Percentiles rank a stretch among this genome's conserved stretches.
phyloP scores from a whole-genome alignment of 2,329 filamentous ascomycete species.

The Cryphonectria carpinicola region DNA sequence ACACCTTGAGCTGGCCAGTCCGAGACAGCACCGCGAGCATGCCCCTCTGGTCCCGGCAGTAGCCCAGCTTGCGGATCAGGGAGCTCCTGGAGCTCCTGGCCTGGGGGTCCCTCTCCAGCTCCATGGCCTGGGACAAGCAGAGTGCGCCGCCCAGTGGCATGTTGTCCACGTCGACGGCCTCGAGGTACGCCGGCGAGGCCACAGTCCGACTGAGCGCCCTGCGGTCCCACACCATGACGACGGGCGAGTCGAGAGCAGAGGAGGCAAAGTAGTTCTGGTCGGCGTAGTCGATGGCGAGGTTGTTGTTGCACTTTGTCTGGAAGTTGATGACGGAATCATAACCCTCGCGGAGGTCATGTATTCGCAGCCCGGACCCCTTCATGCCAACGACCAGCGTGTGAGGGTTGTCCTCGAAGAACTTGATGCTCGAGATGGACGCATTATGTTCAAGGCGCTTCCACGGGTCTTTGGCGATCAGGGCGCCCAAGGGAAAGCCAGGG shows the following conservation, averaged over 20 bases:
- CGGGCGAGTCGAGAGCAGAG: slow-evolving; percentile 74
- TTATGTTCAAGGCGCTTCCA: slow-evolving; percentile 64
- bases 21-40: slow-evolving; percentile 65
- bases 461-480: slow-evolving; percentile 58
- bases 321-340: slow-evolving; percentile 58
- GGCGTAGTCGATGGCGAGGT: slow-evolving; percentile 75
- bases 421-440: slow-evolving; percentile 79
- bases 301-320: slow-evolving; percentile 69
- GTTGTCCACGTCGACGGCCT: slow-evolving; percentile 63
- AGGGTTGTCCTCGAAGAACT: slow-evolving; percentile 79
- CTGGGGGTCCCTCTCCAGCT: slow-evolving; percentile 53
- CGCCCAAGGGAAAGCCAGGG: slow-evolving; percentile 54
- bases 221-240: slow-evolving; percentile 78
- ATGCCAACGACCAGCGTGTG: slow-evolving; percentile 77
- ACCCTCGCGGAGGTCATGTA: slow-evolving; percentile 71
- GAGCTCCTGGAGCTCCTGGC: slow-evolving; percentile 58
- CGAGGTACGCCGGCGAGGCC: slow-evolving; percentile 58
- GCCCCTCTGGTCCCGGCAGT: slow-evolving; percentile 65
- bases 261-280: slow-evolving; percentile 87
- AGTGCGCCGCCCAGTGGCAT: slow-evolving; percentile 66
- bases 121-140: slow-evolving; percentile 60
- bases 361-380: slow-evolving; percentile 72
- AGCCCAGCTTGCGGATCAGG: slow-evolving; percentile 65
- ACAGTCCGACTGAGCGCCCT: slow-evolving; percentile 60
- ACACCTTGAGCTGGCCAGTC: slow-evolving; percentile 65